A percentile compares a stretch with the other conserved stretches of the same genome.
Conservation (phyloP, 768 basidiomycete genomes). For the Rossbeevera mucosa region DNA sequence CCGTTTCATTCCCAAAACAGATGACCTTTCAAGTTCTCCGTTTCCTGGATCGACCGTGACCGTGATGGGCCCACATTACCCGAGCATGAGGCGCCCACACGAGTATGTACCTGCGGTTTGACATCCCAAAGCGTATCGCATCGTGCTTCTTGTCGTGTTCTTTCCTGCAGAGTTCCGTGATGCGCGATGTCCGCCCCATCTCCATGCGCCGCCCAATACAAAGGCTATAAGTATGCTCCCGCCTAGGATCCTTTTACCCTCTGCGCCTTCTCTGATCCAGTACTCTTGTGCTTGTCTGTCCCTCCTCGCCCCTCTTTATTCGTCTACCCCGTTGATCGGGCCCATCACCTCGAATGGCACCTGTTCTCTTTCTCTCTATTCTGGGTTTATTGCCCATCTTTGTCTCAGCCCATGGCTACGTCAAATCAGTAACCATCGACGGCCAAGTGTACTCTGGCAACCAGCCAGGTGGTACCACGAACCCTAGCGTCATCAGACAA, state of each 20-base stretch:
- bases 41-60: not conserved
- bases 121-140: not conserved
- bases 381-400: conserved; percentile 14
- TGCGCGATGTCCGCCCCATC: conserved; percentile 14
- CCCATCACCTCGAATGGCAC: conserved; percentile 10
- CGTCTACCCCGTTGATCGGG: conserved; percentile 18
- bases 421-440: conserved; percentile 27
- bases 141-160: not conserved
- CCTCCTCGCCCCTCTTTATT: conserved; percentile 5
- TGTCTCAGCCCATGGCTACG: conserved; percentile 30
- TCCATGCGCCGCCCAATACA: conserved; percentile 12
- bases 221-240: conserved; percentile 17
- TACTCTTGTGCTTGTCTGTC: not conserved
- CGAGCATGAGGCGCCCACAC: conserved; percentile 9
- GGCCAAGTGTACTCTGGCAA: conserved; percentile 29
- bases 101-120: not conserved
- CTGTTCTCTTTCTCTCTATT: conserved; percentile 9
- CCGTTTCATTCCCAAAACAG: not conserved
- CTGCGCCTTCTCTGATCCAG: not conserved
- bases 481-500: conserved; percentile 41
- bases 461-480: conserved; percentile 30
- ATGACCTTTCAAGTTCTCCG: not conserved
- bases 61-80: not conserved
- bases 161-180: conserved; percentile 5
- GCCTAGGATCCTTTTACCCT: not conserved